Conservation (phyloP, 1,139 yeast species). For the Hanseniaspora uvarum region DNA sequence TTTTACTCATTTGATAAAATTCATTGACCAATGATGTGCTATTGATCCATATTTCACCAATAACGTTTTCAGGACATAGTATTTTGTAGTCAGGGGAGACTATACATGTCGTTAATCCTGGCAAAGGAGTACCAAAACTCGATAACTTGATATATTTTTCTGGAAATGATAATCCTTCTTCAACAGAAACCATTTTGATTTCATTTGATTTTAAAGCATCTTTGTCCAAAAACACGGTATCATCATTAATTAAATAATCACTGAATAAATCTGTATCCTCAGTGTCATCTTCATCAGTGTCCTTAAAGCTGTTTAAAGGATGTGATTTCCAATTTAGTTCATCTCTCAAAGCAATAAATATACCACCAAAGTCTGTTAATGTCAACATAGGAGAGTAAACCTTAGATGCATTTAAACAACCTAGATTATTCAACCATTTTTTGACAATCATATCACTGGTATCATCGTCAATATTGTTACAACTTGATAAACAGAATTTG, state of each 20-base stretch:
- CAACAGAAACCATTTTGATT: conserved; percentile 39
- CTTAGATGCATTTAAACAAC: conserved; percentile 65
- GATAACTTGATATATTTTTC: conserved; percentile 57
- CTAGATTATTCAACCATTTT: conserved; percentile 82
- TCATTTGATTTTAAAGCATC: conserved; percentile 70
- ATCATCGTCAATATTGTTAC: conserved; percentile 89
- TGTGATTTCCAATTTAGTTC: conserved; percentile 64
- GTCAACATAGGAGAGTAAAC: conserved; percentile 86
- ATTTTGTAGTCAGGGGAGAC: conserved; percentile 75
- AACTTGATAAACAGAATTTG: conserved; percentile 82
- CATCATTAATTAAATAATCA: conserved; percentile 2
- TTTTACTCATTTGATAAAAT: conserved; percentile 30
- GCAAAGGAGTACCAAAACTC: conserved; percentile 87
- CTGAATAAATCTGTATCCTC: conserved; percentile 19
- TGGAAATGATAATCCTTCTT: conserved; percentile 20
- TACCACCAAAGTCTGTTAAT: conserved; percentile 88
- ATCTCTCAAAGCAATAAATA: conserved; percentile 83
- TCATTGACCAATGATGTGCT: conserved; percentile 29
- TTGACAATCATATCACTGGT: conserved; percentile 84
- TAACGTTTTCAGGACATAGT: conserved; percentile 84
- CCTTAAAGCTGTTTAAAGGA: conserved; percentile 37
- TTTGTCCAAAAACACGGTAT: conserved; percentile 56
- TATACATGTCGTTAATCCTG: conserved; percentile 85
- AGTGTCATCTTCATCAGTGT: conserved; percentile 26
- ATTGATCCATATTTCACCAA: conserved; percentile 92